phyloP scores from a whole-genome alignment of 2,329 filamentous ascomycete genomes.

The Botrytis aclada region DNA sequence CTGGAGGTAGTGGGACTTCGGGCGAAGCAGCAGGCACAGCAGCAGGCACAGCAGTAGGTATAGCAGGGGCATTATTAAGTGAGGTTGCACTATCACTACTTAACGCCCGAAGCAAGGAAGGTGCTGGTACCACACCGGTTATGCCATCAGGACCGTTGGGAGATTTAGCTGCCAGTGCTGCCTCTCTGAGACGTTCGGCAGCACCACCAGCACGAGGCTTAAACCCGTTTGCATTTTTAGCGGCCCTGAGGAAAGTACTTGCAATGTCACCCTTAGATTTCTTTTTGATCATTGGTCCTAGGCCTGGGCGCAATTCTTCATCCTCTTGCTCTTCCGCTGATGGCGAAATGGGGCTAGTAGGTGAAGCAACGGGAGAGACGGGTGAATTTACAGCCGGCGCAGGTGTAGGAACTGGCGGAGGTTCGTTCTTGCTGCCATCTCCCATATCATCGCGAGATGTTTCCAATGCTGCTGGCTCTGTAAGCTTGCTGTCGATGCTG shows the following conservation, averaged over 20 bases:
- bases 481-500: conserved; percentile 7
- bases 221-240: conserved; percentile 68
- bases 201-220: conserved; percentile 86
- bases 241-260: conserved; percentile 75
- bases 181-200: conserved; percentile 65
- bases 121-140: conserved; percentile 80
- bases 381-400: conserved; percentile 13
- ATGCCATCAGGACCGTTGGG: conserved; percentile 80
- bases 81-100: conserved; percentile 41
- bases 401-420: conserved; percentile 1
- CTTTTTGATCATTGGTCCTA: conserved; percentile 86
- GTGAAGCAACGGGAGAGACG: conserved; percentile 19
- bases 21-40: conserved; percentile 30
- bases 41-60: conserved; percentile 35
- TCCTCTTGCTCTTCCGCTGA: conserved; percentile 24
- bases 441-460: background rate
- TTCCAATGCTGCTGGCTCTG: conserved; percentile 14
- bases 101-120: conserved; percentile 48
- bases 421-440: conserved; percentile 5
- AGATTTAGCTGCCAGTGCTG: conserved; percentile 49
- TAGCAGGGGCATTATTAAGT: conserved; percentile 3
- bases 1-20: background rate
- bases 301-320: conserved; percentile 60
- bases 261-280: conserved; percentile 71
- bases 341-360: conserved; percentile 14